Percentiles rank a stretch among this genome's conserved stretches.
Conservation (phyloP, 345 rosid species). For the Turritis glabra region DNA sequence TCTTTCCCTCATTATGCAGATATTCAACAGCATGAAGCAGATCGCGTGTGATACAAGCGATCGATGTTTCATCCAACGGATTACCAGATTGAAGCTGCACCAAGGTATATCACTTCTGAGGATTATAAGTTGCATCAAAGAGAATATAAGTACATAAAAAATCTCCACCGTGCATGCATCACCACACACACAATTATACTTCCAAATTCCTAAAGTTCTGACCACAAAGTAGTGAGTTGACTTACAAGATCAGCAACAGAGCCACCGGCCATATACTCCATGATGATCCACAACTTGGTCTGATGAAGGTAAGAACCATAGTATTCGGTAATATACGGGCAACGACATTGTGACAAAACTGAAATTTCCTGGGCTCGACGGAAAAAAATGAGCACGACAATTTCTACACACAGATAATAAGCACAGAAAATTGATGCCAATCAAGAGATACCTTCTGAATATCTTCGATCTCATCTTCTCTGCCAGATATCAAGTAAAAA, state of each 20-base stretch:
- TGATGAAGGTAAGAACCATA: conserved; percentile 96
- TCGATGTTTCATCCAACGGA: conserved; percentile 89
- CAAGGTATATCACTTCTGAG: conserved; percentile 20
- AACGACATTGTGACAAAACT: conserved; percentile 94
- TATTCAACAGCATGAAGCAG: conserved; percentile 95
- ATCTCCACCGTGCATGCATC: neutral
- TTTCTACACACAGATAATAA: neutral
- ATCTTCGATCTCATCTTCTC: conserved; percentile 99
- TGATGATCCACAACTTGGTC: conserved; percentile 97
- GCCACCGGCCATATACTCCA: conserved; percentile 99
- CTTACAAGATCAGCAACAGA: conserved; percentile 99
- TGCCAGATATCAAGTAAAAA: conserved; percentile 42
- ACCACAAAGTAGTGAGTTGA: conserved; percentile 40
- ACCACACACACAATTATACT: neutral
- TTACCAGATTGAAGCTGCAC: conserved; percentile 88
- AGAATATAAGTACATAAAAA: neutral
- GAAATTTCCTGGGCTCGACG: conserved; percentile 74
- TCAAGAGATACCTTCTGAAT: conserved; percentile 78
- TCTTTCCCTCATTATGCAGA: conserved; percentile 89
- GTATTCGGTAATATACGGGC: conserved; percentile 89
- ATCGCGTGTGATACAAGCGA: conserved; percentile 81
- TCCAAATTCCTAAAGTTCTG: conserved; percentile 8
- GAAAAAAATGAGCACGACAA: conserved; percentile 29
- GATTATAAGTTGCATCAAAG: conserved; percentile 15
- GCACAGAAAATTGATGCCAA: neutral